Conservation (phyloP, 2,329 filamentous ascomycete genomes). For the Hirsutella thompsonii region DNA sequence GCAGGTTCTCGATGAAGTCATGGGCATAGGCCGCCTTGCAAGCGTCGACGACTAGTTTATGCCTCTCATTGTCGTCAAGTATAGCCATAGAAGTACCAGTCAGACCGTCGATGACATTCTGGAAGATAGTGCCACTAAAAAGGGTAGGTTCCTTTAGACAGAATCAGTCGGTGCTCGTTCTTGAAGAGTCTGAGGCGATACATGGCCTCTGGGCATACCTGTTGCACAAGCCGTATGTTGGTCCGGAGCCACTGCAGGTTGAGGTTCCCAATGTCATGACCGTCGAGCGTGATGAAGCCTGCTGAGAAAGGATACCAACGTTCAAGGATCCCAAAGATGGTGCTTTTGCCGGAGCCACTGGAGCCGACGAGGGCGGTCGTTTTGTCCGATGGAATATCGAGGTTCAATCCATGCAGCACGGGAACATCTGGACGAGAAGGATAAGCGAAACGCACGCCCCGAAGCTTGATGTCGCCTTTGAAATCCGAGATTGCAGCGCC, state of each 20-base stretch:
- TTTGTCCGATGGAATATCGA: conserved; percentile 30
- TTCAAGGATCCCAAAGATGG: conserved; percentile 42
- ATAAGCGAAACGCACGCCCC: conserved; percentile 39
- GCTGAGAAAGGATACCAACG: conserved; percentile 42
- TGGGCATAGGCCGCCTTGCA: conserved; percentile 38
- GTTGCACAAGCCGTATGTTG: conserved; percentile 37
- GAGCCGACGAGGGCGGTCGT: conserved; percentile 43
- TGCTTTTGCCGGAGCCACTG: conserved; percentile 47
- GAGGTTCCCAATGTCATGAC: conserved; percentile 24
- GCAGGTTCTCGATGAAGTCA: conserved; percentile 37
- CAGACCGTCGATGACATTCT: conserved; percentile 39
- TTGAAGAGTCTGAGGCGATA: neutral
- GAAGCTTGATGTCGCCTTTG: conserved; percentile 32
- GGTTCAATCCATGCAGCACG: conserved; percentile 27
- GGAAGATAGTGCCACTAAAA: conserved; percentile 37
- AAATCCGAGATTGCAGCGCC: conserved; percentile 18
- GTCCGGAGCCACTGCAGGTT: conserved; percentile 40
- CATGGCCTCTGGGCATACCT: conserved; percentile 10
- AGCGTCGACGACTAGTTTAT: conserved; percentile 29
- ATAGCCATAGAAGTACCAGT: conserved; percentile 21
- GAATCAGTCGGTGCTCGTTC: too few species aligned
- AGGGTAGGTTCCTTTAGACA: conserved; percentile 42
- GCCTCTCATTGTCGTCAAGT: conserved; percentile 27
- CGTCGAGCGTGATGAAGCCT: conserved; percentile 32
- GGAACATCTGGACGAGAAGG: conserved; percentile 39